Evolutionary conservation across 352 stramenopile genomes (phyloP).

Genomic region (Pythium sp.): DNA sequence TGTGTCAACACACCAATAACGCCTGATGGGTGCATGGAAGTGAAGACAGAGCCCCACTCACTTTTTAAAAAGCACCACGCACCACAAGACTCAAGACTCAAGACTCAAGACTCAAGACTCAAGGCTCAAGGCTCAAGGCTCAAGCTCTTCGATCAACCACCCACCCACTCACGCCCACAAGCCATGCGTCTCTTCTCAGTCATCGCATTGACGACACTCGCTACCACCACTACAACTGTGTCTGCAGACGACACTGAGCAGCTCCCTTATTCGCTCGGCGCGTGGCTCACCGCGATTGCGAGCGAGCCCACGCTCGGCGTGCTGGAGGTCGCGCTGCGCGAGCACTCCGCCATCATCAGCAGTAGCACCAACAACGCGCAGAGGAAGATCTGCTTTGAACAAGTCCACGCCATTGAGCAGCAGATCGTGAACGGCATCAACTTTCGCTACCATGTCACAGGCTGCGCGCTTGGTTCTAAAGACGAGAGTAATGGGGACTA

Average conservation of each 20-base stretch:
- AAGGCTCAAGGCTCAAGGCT: no score
- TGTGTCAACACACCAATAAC: neutral
- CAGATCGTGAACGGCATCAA: conserved; percentile 67
- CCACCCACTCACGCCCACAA: neutral
- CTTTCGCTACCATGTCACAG: conserved; percentile 50
- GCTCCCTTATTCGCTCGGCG: conserved; percentile 22
- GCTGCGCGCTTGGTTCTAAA: conserved; percentile 24
- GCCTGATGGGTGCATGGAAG: neutral
- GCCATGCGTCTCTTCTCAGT: neutral
- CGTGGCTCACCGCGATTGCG: conserved; percentile 36
- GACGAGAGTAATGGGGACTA: neutral
- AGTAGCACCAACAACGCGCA: neutral
- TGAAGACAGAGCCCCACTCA: neutral
- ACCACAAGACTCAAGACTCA: neutral
- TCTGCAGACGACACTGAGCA: neutral
- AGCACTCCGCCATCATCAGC: neutral
- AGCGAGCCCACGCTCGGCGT: conserved; percentile 32
- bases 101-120: no score
- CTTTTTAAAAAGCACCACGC: neutral
- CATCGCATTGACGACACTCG: neutral
- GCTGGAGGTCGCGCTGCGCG: conserved; percentile 32
- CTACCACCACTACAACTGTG: neutral
- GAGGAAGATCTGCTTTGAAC: conserved; percentile 36
- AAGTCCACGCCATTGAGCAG: conserved; percentile 44
- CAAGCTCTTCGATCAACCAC: neutral